A percentile compares a stretch with the other conserved stretches of the same genome.
Conservation (phyloP, 2,329 filamentous ascomycete genomes). For the Alternaria panax region DNA sequence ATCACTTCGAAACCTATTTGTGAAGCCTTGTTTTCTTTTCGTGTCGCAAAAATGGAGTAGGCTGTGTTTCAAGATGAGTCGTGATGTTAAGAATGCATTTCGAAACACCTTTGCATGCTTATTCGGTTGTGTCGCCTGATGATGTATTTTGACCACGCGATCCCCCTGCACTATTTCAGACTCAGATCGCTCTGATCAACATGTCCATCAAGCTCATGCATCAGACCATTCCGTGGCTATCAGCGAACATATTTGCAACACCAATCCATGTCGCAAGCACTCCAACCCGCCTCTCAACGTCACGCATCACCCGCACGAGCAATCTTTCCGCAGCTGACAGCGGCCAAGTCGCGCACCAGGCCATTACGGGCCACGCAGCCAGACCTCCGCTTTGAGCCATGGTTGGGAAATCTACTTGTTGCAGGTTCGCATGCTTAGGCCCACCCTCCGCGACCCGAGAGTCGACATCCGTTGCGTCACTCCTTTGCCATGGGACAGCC, state of each 20-base stretch:
- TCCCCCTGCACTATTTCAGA: background rate
- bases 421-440: background rate
- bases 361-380: background rate
- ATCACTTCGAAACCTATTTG: background rate
- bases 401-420: background rate
- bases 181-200: background rate
- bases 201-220: background rate
- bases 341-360: background rate
- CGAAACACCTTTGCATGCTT: background rate
- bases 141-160: background rate
- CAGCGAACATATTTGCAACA: background rate
- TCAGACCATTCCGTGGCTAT: background rate
- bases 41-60: background rate
- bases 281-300: background rate
- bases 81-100: background rate
- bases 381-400: background rate
- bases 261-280: background rate
- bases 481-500: background rate
- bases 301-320: background rate
- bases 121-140: background rate
- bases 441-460: background rate
- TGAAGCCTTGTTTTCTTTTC: background rate
- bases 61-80: background rate
- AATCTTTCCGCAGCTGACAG: background rate
- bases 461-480: background rate